These are phyloP conservation scores for Sphenostylis stenocarpa DNA, from an alignment of 306 rosid genomes.

Conservation along the genomic window DNA sequence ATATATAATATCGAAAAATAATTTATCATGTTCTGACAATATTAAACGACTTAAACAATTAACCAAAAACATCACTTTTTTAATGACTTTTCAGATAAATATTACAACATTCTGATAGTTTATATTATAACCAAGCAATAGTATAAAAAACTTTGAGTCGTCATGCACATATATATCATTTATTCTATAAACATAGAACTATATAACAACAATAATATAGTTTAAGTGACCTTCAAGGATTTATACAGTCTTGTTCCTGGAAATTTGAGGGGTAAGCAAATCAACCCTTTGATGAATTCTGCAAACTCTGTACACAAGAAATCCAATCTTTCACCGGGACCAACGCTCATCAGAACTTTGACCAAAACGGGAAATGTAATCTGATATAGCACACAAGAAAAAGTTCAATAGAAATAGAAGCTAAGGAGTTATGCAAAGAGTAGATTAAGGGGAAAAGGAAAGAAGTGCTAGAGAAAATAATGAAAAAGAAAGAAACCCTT, in stretches of 20 bases:
- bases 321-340: constrained; percentile 76
- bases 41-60: too few species aligned
- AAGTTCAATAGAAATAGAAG: neutral
- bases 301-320: constrained; percentile 64
- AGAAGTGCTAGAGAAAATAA: neutral
- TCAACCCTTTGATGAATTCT: constrained; percentile 82
- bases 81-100: too few species aligned
- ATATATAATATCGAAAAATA: too few species aligned
- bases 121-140: too few species aligned
- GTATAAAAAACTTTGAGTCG: too few species aligned
- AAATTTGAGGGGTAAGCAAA: constrained; percentile 81
- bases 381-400: constrained; percentile 38
- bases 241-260: constrained; percentile 84
- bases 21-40: too few species aligned
- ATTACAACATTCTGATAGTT: too few species aligned
- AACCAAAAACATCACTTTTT: too few species aligned
- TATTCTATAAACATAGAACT: neutral
- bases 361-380: constrained; percentile 72
- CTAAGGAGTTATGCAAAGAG: neutral
- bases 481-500: constrained; percentile 44
- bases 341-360: constrained; percentile 75
- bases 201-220: neutral
- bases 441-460: neutral
- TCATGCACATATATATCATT: neutral
- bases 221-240: constrained; percentile 74